These are phyloP conservation scores for Cryptococcus sp. DNA, from an alignment of 1,284 basidiomycete species.

Conservation along the genomic window DNA sequence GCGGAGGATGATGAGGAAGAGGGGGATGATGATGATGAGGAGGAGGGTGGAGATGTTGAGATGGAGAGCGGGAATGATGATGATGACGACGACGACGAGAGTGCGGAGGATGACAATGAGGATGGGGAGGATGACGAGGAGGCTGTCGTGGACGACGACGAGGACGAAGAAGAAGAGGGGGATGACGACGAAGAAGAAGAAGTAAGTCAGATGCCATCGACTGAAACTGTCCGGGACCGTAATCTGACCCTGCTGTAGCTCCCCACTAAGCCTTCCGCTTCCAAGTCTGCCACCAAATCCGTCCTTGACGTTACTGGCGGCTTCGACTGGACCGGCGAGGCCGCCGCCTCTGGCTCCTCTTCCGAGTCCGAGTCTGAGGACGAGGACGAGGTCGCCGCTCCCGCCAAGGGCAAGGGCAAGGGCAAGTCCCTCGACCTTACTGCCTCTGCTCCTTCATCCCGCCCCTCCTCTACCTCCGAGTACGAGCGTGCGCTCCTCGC, in stretches of 20 bases:
- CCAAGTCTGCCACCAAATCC: slow-evolving; percentile 28
- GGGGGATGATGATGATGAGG: slow-evolving; percentile 46
- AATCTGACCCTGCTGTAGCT: background rate
- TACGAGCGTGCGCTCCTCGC: slow-evolving; percentile 91
- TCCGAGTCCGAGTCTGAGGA: slow-evolving; percentile 23
- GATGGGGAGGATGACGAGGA: slow-evolving; percentile 29
- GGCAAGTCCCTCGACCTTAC: slow-evolving; percentile 62
- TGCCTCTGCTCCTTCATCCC: slow-evolving; percentile 73
- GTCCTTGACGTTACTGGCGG: slow-evolving; percentile 52
- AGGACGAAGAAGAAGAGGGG: slow-evolving; percentile 11
- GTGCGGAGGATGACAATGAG: slow-evolving; percentile 24
- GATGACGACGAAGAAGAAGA: slow-evolving; percentile 17
- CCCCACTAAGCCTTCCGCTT: slow-evolving; percentile 23
- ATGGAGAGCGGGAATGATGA: slow-evolving; percentile 23
- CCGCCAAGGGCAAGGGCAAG: slow-evolving; percentile 23
- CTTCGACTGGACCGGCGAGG: slow-evolving; percentile 55
- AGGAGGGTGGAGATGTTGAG: slow-evolving; percentile 53
- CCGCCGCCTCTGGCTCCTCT: slow-evolving; percentile 14
- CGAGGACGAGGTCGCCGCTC: slow-evolving; percentile 15
- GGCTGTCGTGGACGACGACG: slow-evolving; percentile 12
- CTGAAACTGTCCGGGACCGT: background rate
- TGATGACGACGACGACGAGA: slow-evolving; percentile 28
- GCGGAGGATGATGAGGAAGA: slow-evolving; percentile 44
- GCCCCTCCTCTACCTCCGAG: slow-evolving; percentile 87
- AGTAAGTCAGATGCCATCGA: background rate